Percentiles rank a stretch among this genome's conserved stretches.
phyloP scores from a whole-genome alignment of 495 filamentous ascomycete genomes.

The Xylaria acuta region DNA sequence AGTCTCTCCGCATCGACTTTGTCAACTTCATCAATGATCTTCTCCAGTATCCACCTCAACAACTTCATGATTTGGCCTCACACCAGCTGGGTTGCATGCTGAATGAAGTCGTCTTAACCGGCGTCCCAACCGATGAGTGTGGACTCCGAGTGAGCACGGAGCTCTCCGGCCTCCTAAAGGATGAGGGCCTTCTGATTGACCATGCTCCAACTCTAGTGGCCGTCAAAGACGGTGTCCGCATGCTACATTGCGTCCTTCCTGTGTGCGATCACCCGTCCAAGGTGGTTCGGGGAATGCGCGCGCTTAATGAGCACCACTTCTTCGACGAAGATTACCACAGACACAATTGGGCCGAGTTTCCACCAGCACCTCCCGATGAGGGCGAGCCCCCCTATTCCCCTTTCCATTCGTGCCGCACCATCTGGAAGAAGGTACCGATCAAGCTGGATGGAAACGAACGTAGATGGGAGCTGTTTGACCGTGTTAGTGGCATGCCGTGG shows the following conservation, averaged over 20 bases:
- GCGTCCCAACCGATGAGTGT: slow-evolving; percentile 45
- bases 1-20: slow-evolving; percentile 53
- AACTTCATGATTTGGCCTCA: slow-evolving; percentile 44
- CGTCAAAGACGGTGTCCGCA: slow-evolving; percentile 36
- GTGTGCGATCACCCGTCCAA: slow-evolving; percentile 34
- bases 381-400: slow-evolving; percentile 47
- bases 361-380: slow-evolving; percentile 46
- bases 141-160: slow-evolving; percentile 43
- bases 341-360: slow-evolving; percentile 33
- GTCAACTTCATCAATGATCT: slow-evolving; percentile 52
- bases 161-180: slow-evolving; percentile 48
- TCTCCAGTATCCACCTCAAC: slow-evolving; percentile 39
- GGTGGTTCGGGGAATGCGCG: slow-evolving; percentile 46
- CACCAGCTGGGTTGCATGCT: slow-evolving; percentile 53
- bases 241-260: slow-evolving; percentile 30
- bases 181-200: slow-evolving; percentile 52
- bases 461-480: slow-evolving; percentile 52
- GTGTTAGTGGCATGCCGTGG: slow-evolving; percentile 44
- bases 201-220: slow-evolving; percentile 44
- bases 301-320: slow-evolving; percentile 19
- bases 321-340: slow-evolving; percentile 31
- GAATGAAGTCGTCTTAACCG: slow-evolving; percentile 52
- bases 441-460: slow-evolving; percentile 41
- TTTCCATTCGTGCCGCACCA: slow-evolving; percentile 45
- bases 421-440: slow-evolving; percentile 53